phyloP scores from a whole-genome alignment of 2,329 filamentous ascomycete genomes.

The Thermomyces lanuginosus region DNA sequence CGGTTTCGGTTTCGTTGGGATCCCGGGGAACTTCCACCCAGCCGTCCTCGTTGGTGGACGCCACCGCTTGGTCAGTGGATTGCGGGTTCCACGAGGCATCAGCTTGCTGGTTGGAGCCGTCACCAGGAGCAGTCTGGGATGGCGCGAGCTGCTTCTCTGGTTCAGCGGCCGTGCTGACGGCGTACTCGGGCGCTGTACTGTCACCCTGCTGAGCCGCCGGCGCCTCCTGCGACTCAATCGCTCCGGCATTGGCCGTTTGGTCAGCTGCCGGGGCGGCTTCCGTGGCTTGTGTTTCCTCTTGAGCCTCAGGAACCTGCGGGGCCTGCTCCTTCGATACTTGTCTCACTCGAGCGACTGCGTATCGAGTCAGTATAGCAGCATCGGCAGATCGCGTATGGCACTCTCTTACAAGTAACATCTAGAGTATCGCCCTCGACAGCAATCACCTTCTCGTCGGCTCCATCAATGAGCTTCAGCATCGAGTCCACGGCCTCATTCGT shows the following conservation, averaged over 20 bases:
- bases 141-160: constrained; percentile 15
- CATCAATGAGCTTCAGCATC: constrained; percentile 45
- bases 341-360: constrained; percentile 35
- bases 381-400: constrained; percentile 37
- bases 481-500: constrained; percentile 42
- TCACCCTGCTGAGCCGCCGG: constrained; percentile 40
- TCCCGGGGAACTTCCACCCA: constrained; percentile 66
- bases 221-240: constrained; percentile 40
- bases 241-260: constrained; percentile 44
- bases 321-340: constrained; percentile 30
- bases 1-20: constrained; percentile 56
- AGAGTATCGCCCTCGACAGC: constrained; percentile 40
- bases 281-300: constrained; percentile 27
- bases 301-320: constrained; percentile 21
- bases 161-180: constrained; percentile 7
- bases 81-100: constrained; percentile 41
- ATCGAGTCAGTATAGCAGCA: constrained; percentile 32
- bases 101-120: constrained; percentile 31
- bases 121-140: constrained; percentile 25
- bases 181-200: constrained; percentile 28
- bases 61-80: constrained; percentile 30
- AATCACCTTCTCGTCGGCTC: constrained; percentile 40
- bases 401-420: constrained; percentile 44
- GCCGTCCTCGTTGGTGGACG: constrained; percentile 42
- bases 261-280: constrained; percentile 27